Base-by-base conservation (phyloP, 768 basidiomycete genomes). In the Tylopilus felleus region DNA sequence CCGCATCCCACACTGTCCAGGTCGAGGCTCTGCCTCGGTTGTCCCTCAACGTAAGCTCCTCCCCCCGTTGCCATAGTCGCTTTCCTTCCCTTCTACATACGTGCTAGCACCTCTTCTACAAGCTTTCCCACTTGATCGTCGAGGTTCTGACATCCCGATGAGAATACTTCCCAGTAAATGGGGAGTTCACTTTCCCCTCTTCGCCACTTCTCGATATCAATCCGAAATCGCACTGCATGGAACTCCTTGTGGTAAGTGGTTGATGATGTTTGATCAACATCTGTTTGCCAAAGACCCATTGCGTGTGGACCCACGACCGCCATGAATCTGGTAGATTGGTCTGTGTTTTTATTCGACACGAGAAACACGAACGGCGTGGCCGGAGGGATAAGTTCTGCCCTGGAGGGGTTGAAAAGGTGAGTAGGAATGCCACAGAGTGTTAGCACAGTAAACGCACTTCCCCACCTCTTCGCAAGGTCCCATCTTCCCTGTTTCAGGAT, bases 1-100 rank as follows among this genome's bases (percentile, higher is more conserved):
- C 57, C 7, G 49, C 60, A 52, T 62, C 60, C 64, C 54, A 65
- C 27, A 65, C 64, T 4, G 17, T 47, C 61, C 64, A 63, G 13
- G 31, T 12, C 8, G 16, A 9, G 23, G 35, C 33, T 23, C 31
- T 23, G 2, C 22, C 25, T 31, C 14, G 44, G 19, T 10, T 36
- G 19, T 48, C 53, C 14, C 10, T 41, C 9, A 56, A 38, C n/a
- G 27, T 33, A 6, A 58, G 36, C 10, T 5, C 33, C 40, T 55
- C 56, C 4, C 59, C 56, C 16, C 54, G 41, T 38, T 55, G 4
- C 59, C 57, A 53, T 47, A 29, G 16, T 35, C 13, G 21, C 22
- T 40, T 51, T 23, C 54, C 50, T 40, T 55, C 51, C 36, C 52
- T 29, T 41, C 40, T 35, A 4, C n/a, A n/a, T n/a, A n/a, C 39